A percentile compares a stretch with the other conserved stretches of the same genome.
These are phyloP conservation scores for Xylaria sp. DNA, from an alignment of 2,329 filamentous ascomycete species.

Conservation along the genomic window DNA sequence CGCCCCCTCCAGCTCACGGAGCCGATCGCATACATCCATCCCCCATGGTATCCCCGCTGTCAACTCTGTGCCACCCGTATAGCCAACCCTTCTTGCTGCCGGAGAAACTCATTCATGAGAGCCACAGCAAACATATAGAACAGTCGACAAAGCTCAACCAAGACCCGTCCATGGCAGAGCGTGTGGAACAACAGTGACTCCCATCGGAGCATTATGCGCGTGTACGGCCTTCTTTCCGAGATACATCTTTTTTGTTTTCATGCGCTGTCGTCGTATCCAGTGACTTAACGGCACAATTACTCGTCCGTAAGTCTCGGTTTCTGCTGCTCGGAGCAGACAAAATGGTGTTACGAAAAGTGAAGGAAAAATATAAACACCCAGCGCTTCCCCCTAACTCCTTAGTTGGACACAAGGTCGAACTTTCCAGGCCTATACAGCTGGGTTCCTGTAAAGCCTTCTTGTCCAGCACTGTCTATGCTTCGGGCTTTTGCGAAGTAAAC, in stretches of 20 bases:
- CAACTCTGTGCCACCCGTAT: slow-evolving; percentile 3
- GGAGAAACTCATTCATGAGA: not conserved
- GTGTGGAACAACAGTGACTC: not conserved
- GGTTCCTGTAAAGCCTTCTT: slow-evolving; percentile 28
- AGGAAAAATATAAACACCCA: slow-evolving; percentile 18
- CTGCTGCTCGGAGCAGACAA: slow-evolving; percentile 13
- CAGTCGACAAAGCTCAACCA: slow-evolving; percentile 1
- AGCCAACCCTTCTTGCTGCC: slow-evolving; percentile 1
- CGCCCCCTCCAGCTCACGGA: slow-evolving; percentile 1
- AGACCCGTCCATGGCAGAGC: slow-evolving; percentile 6
- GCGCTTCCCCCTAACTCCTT: slow-evolving; percentile 28
- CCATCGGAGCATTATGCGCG: slow-evolving; percentile 6
- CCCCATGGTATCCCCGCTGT: slow-evolving; percentile 3
- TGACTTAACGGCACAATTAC: slow-evolving; percentile 10
- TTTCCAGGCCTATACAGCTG: slow-evolving; percentile 23
- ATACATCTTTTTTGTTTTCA: not conserved
- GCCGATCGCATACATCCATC: not conserved
- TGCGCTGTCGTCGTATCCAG: slow-evolving; percentile 12
- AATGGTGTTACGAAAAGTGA: slow-evolving; percentile 1
- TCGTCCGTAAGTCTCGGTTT: not conserved
- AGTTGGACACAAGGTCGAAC: slow-evolving; percentile 23
- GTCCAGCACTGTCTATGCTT: slow-evolving; percentile 31
- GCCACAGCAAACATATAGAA: not conserved
- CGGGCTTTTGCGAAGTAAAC: slow-evolving; percentile 25
- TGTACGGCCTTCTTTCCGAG: not conserved